Percentiles rank a stretch among this genome's conserved stretches.
phyloP scores from a whole-genome alignment of 441 rosid species.

The Hura crepitans region DNA sequence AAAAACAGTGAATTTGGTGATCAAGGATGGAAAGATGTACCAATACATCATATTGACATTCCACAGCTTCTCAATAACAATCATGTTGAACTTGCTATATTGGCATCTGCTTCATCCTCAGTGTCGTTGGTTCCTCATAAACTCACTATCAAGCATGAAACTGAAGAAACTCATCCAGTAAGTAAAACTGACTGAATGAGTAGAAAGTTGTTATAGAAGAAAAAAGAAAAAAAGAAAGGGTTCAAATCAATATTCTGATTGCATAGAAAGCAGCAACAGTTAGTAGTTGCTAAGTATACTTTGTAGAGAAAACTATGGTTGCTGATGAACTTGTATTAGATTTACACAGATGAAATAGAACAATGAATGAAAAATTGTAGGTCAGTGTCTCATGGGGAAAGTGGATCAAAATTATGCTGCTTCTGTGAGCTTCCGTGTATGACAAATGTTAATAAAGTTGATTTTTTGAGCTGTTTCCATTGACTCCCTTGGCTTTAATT shows the following conservation, averaged over 20 bases:
- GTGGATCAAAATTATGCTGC: background rate
- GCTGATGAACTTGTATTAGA: constrained; percentile 20
- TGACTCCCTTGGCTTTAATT: too few species aligned
- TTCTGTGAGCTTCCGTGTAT: background rate
- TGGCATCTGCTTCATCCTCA: constrained; percentile 38
- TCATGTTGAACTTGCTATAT: constrained; percentile 40
- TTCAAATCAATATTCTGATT: background rate
- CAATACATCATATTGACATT: constrained; percentile 29
- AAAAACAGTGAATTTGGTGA: constrained; percentile 32
- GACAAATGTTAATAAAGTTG: background rate
- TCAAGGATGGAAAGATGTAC: constrained; percentile 40
- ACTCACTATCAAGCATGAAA: constrained; percentile 28
- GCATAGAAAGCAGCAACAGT: background rate
- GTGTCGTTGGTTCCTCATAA: constrained; percentile 35
- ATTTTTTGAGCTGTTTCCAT: too few species aligned
- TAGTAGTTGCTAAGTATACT: background rate
- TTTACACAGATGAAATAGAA: constrained; percentile 11
- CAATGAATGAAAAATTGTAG: background rate
- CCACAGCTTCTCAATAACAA: constrained; percentile 27
- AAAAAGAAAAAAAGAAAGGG: background rate
- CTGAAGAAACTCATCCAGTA: constrained; percentile 19
- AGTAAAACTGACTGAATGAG: constrained; percentile 8
- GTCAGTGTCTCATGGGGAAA: background rate
- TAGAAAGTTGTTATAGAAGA: background rate
- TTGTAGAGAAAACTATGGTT: constrained; percentile 9